Evolutionary conservation across 2,329 filamentous ascomycete species (phyloP), one percentile per base, ranked within the genome.

Genomic region (Rhynchosporium graminicola): DNA sequence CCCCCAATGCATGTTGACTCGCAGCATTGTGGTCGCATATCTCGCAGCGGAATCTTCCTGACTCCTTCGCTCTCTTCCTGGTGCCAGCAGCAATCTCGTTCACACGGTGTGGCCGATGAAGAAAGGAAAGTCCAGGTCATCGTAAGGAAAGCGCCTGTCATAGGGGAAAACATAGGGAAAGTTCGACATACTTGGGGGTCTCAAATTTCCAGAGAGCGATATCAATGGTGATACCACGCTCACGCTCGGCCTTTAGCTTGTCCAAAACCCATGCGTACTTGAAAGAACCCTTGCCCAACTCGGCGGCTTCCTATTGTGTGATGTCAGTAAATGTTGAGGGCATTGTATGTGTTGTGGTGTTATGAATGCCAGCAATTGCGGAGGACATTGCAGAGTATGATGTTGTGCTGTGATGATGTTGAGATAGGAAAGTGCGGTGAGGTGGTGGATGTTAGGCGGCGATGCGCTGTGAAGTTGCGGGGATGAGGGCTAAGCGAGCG

Each of bases 171-270:
- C 20, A 20, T 20, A 20, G 33, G 33, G 33, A 36, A 36, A 36
- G 33, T 36, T 36, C 33, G 33, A 36, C 33, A 36, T 36, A 97
- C 85, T 90, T 96, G 78, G 90, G 88, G 76, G 95, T 98, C 87
- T 98, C 92, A 88, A 98, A 98, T 91, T 98, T 98, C 95, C 95
- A 98, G 82, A 98, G 93, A 76, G 95, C 95, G 80, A 98, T 98
- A 83, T 98, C 95, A 79, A 99, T 88, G 84, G 95, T 99, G 92
- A 99, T 99, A 97, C 95, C 95, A 92, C 95, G 95, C 88, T 98
- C 95, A 92, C 95, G 95, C 91, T 99, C 95, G 80, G 95, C 92
- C 92, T 99, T 98, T 78, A 99, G 90, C 86, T 99, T 99, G 92
- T 99, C 95, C 80, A 99, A 88, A 81, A 99, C 95, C 95, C 95